Conservation (phyloP, 164 flowering plant species). For the Piper longum region DNA sequence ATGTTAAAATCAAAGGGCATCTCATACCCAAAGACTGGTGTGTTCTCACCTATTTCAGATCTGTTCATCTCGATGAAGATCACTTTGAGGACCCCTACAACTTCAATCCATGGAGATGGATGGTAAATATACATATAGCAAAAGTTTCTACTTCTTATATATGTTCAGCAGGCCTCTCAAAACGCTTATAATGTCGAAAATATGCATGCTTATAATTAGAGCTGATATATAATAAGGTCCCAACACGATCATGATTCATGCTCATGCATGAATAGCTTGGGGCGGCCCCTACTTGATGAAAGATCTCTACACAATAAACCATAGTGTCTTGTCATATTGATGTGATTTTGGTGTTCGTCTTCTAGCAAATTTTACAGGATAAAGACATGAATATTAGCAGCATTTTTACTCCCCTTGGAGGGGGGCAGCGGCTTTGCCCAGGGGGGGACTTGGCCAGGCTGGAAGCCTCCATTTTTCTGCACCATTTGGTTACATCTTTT, state of each 20-base stretch:
- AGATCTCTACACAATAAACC: not conserved
- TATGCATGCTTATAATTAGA: not conserved
- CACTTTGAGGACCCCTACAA: slow-evolving; percentile 51
- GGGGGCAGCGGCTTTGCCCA: slow-evolving; percentile 53
- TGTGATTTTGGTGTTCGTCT: slow-evolving; percentile 1
- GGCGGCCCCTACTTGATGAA: not conserved
- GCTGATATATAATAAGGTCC: too few relatives aligned
- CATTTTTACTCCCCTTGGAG: slow-evolving; percentile 41
- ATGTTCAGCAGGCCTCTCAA: too few relatives aligned
- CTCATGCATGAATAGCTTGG: not conserved
- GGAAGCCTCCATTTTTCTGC: slow-evolving; percentile 43
- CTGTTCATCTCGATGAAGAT: slow-evolving; percentile 80
- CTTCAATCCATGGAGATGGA: slow-evolving; percentile 98
- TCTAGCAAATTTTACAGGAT: slow-evolving; percentile 4
- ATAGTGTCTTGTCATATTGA: not conserved
- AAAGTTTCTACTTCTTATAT: too few relatives aligned
- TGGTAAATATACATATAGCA: slow-evolving; percentile 25
- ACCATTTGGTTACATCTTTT: slow-evolving; percentile 24
- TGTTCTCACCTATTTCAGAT: slow-evolving; percentile 61
- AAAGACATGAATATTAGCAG: slow-evolving; percentile 1
- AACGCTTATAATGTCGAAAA: not conserved
- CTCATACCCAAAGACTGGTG: slow-evolving; percentile 83
- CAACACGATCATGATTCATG: too few relatives aligned
- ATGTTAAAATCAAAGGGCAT: slow-evolving; percentile 68
- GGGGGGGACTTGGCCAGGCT: slow-evolving; percentile 48